These are phyloP conservation scores for Pilatotrama ljubarskyi DNA, from an alignment of 768 basidiomycete species.

Conservation along the genomic window DNA sequence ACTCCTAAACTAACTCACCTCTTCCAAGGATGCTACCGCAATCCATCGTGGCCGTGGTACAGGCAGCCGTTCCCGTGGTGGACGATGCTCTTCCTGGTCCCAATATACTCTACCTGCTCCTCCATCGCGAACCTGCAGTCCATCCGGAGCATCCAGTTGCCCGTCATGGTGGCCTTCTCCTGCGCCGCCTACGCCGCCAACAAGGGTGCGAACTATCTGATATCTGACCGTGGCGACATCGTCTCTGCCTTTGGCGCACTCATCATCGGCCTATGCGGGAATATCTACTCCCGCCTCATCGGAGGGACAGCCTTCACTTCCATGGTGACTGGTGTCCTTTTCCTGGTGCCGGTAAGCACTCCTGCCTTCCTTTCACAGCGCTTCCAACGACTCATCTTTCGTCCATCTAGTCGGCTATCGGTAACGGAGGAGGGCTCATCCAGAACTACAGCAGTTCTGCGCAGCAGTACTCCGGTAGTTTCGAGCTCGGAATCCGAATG, in stretches of 20 bases:
- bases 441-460: constrained; percentile 60
- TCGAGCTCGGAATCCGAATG: constrained; percentile 80
- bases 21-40: constrained; percentile 66
- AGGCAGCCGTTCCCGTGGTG: constrained; percentile 80
- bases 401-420: constrained; percentile 63
- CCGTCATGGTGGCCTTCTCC: constrained; percentile 77
- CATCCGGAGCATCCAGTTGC: constrained; percentile 66
- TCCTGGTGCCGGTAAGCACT: constrained; percentile 79
- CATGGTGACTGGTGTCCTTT: constrained; percentile 93
- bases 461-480: constrained; percentile 73
- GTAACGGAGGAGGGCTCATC: constrained; percentile 69
- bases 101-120: constrained; percentile 70
- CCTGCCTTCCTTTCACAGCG: neutral
- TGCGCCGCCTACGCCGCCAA: constrained; percentile 75
- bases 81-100: constrained; percentile 76
- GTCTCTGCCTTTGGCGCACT: constrained; percentile 79
- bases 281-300: constrained; percentile 73
- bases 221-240: constrained; percentile 70
- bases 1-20: neutral
- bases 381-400: neutral
- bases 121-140: constrained; percentile 79
- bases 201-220: constrained; percentile 55
- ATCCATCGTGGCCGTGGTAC: constrained; percentile 76
- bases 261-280: constrained; percentile 76
- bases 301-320: constrained; percentile 85